These are phyloP conservation scores for Podila minutissima DNA, from an alignment of 192 early-diverging fungal species.

Conservation along the genomic window DNA sequence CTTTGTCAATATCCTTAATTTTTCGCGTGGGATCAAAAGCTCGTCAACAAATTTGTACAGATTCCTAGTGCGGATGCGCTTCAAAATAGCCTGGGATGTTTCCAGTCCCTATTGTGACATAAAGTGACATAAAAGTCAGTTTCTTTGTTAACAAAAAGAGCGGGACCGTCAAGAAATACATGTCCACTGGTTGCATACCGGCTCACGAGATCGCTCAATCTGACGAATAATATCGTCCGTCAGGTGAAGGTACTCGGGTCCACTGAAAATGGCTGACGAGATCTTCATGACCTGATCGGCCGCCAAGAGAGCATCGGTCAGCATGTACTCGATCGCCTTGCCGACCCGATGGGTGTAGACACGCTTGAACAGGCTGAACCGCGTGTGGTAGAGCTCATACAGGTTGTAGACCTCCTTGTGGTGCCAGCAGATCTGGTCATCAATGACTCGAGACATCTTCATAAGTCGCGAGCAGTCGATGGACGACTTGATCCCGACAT, in stretches of 20 bases:
- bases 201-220: conserved; percentile 71
- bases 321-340: conserved; percentile 89
- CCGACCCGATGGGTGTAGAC: conserved; percentile 91
- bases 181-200: conserved; percentile 45
- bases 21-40: conserved; percentile 67
- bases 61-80: conserved; percentile 79
- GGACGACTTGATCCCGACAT: conserved; percentile 68
- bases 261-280: conserved; percentile 68
- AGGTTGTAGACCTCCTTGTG: conserved; percentile 92
- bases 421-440: conserved; percentile 90
- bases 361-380: conserved; percentile 81
- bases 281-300: conserved; percentile 80
- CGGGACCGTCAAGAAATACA: conserved; percentile 43
- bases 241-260: conserved; percentile 74
- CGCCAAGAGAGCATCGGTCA: conserved; percentile 85
- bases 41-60: conserved; percentile 91
- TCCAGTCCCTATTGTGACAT: conserved; percentile 56
- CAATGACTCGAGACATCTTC: conserved; percentile 84
- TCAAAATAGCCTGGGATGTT: conserved; percentile 74
- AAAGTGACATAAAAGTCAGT: background rate
- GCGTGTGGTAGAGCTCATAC: conserved; percentile 86
- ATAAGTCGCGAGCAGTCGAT: conserved; percentile 73
- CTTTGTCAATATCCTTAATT: conserved; percentile 51
- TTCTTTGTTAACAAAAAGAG: conserved; percentile 38
- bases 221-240: conserved; percentile 85